Percentiles rank a stretch among this genome's conserved stretches.
Conservation (phyloP, 2,329 filamentous ascomycete genomes). For the Scleromitrula shiraiana region DNA sequence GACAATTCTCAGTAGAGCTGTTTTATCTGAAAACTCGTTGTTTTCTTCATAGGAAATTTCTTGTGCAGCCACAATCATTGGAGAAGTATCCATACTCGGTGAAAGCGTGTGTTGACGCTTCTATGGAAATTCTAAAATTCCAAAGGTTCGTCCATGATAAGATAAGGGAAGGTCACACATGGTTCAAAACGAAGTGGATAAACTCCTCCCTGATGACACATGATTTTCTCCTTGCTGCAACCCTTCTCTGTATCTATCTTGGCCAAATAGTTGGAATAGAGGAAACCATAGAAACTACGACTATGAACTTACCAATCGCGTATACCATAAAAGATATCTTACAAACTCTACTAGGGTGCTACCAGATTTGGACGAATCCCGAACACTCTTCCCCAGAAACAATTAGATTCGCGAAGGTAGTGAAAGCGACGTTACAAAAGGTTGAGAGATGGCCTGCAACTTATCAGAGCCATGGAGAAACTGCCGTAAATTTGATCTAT, state of each 20-base stretch:
- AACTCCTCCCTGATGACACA: conserved; percentile 16
- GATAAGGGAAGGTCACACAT: conserved; percentile 5
- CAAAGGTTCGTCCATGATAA: conserved; percentile 29
- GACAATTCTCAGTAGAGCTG: conserved; percentile 35
- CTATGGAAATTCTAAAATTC: conserved; percentile 39
- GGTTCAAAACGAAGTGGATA: conserved; percentile 18
- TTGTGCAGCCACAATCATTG: conserved; percentile 37
- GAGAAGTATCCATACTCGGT: conserved; percentile 43
- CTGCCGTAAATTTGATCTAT: neutral
- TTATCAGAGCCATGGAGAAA: neutral
- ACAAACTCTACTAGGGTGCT: conserved; percentile 13
- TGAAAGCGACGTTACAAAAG: conserved; percentile 18
- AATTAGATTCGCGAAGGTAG: conserved; percentile 15
- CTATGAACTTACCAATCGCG: conserved; percentile 9
- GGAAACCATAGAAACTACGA: neutral
- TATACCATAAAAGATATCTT: conserved; percentile 20
- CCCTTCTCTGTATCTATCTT: conserved; percentile 23
- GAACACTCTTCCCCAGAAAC: conserved; percentile 17
- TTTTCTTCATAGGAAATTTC: conserved; percentile 21
- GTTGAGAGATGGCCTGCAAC: conserved; percentile 5
- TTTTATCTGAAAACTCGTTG: conserved; percentile 20
- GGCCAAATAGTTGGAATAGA: conserved; percentile 11
- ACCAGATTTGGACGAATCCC: conserved; percentile 17
- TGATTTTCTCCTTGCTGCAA: conserved; percentile 23
- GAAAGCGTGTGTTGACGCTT: conserved; percentile 42